Base-by-base conservation (phyloP, 2,329 filamentous ascomycete species). In the Triangularia setosa region DNA sequence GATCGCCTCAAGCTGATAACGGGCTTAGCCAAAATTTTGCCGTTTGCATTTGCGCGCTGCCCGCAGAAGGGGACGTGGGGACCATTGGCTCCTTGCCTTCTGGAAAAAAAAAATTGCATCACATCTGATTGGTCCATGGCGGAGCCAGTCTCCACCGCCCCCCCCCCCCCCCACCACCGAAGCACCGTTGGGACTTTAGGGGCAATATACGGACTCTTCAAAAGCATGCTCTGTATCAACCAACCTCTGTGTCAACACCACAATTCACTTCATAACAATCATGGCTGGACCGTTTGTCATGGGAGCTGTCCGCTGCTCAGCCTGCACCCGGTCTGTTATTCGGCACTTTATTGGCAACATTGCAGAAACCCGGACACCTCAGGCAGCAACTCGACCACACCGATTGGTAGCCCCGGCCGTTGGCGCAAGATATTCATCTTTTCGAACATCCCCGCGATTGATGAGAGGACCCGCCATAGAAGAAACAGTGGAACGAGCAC, bases 281-380 rank as follows among this genome's bases (percentile, higher is more conserved):
- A 73, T 73, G 72, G 67, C 66, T n/a, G 40, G 40, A 48, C n/a
- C 40, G 8, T 48, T n/a, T 48, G 63, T 66, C 1, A 40, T 71
- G 12, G 68, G 71, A 52, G 68, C 69, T 14, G 64, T 65, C 8
- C 66, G 73, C 66, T 75, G 73, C 69, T 64, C 72, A 2, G 69
- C 70, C 27, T 75, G 73, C 66, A 69, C 71, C 11, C 62, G 56
- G 1, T 69, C 69, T 7, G 67, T 68, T 7, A 48, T 75, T n/a
- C 69, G 70, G 8, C 65, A 71, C 14, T 69, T 74, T 25, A 55
- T 70, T 23, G 60, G 63, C 27, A 63, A 64, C 35, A 44, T 65
- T 33, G 40, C 62, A 40, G 59, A 56, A 9, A 16, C 40, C 21
- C 62, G 63, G n/a, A 35, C 60, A 35, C 55, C 53, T 12, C 48